Evolutionary conservation across 1,139 yeast species (phyloP).

Genomic region (Lizanozyma gosingica): DNA sequence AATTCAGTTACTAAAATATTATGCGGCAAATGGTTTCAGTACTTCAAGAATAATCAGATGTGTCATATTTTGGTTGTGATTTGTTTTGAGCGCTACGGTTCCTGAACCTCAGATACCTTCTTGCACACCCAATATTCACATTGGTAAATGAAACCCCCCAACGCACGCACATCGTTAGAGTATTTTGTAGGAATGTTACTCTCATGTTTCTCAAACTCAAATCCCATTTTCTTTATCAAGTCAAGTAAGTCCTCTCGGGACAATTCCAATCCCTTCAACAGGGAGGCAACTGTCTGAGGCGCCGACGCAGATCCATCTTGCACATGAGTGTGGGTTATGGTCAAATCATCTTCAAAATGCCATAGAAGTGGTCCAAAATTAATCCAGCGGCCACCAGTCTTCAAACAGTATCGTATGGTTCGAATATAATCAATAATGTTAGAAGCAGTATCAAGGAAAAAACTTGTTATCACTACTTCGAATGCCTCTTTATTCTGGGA

Average conservation of each 20-base stretch:
- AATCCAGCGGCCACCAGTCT: conserved; percentile 60
- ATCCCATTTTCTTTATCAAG: conserved; percentile 44
- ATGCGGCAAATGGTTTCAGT: no score
- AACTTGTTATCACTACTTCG: conserved; percentile 59
- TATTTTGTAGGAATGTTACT: conserved; percentile 43
- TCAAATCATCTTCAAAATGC: conserved; percentile 64
- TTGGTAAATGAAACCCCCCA: conserved; percentile 52
- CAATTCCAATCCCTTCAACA: conserved; percentile 54
- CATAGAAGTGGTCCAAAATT: conserved; percentile 82
- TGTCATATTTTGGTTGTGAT: no score
- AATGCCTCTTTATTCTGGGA: conserved; percentile 25
- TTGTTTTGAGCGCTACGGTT: no score
- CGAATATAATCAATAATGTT: conserved; percentile 64
- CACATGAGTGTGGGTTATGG: conserved; percentile 13
- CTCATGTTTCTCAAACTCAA: conserved; percentile 38
- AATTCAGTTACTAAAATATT: no score
- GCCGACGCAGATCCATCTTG: conserved; percentile 17
- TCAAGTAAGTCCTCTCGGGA: conserved; percentile 49
- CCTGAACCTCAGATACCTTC: no score
- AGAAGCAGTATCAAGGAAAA: conserved; percentile 73
- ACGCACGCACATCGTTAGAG: conserved; percentile 42
- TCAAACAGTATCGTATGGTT: conserved; percentile 45
- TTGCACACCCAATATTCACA: conserved; percentile 69
- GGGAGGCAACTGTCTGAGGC: conserved; percentile 18
- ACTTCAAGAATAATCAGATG: no score